Evolutionary conservation across 805 yeast genomes (phyloP).

Genomic region (Saccharomycodes ludwigii): DNA sequence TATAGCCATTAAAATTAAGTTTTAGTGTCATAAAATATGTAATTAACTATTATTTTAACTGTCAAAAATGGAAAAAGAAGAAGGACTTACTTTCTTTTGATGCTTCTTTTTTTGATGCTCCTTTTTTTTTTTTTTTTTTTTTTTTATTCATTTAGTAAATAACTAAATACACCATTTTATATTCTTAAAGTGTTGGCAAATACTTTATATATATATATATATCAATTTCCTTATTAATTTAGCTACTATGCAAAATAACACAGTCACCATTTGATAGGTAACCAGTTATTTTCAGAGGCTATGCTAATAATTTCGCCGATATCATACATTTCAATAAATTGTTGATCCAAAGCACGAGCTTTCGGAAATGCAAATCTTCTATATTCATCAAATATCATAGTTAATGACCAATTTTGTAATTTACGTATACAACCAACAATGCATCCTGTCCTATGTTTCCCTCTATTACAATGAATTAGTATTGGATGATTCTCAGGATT

Average conservation of each 20-base stretch:
- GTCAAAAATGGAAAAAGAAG: no score
- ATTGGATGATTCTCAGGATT: conserved; percentile 87
- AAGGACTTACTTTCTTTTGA: no score
- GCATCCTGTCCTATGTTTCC: conserved; percentile 96
- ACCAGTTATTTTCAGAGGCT: conserved; percentile 41
- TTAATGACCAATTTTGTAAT: conserved; percentile 82
- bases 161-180: no score
- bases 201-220: neutral
- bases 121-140: neutral
- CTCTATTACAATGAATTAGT: conserved; percentile 88
- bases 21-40: no score
- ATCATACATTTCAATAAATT: conserved; percentile 83
- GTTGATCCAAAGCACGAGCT: conserved; percentile 91
- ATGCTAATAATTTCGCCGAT: conserved; percentile 44
- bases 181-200: no score
- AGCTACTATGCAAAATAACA: no score
- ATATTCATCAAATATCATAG: conserved; percentile 93
- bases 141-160: neutral
- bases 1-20: no score
- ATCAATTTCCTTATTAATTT: no score
- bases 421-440: conserved; percentile 85
- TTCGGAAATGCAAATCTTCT: conserved; percentile 91
- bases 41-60: no score
- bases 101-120: no score
- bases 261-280: conserved; percentile 59